These are phyloP conservation scores for Lumnitzera littorea DNA, from an alignment of 345 rosid genomes.

Conservation along the genomic window DNA sequence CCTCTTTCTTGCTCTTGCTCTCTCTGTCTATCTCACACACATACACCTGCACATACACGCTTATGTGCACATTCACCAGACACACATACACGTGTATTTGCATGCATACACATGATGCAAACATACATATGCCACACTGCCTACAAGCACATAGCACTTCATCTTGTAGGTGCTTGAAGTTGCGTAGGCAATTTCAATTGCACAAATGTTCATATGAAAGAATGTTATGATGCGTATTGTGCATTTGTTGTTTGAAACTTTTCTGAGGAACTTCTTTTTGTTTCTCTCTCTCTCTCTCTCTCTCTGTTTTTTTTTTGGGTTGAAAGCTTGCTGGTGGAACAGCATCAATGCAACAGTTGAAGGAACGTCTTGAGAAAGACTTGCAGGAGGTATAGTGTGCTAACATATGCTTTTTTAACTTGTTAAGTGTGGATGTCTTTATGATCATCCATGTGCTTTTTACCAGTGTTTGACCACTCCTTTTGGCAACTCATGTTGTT, in stretches of 20 bases:
- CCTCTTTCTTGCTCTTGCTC: no score
- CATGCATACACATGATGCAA: slow-evolving; percentile 2
- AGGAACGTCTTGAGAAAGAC: slow-evolving; percentile 98
- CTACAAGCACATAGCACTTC: not conserved
- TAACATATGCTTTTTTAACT: not conserved
- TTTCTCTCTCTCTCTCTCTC: not conserved
- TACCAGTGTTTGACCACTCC: no score
- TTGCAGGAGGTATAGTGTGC: slow-evolving; percentile 63
- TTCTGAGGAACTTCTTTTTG: slow-evolving; percentile 6
- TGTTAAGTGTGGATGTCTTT: not conserved
- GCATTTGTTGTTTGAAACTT: not conserved
- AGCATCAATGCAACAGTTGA: slow-evolving; percentile 96
- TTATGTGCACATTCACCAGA: no score
- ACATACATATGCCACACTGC: not conserved
- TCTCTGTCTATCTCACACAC: no score
- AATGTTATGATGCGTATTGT: not conserved
- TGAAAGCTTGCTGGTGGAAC: slow-evolving; percentile 98
- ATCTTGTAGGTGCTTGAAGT: no score
- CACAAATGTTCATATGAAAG: not conserved
- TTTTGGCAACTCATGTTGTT: no score
- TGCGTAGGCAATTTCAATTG: not conserved
- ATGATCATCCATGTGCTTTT: not conserved
- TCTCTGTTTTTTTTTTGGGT: no score
- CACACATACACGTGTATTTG: not conserved
- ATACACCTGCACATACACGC: no score